Percentiles rank a stretch among this genome's conserved stretches.
Evolutionary conservation across 768 basidiomycete species (phyloP).

Genomic region (Holtermannia corniformis): DNA sequence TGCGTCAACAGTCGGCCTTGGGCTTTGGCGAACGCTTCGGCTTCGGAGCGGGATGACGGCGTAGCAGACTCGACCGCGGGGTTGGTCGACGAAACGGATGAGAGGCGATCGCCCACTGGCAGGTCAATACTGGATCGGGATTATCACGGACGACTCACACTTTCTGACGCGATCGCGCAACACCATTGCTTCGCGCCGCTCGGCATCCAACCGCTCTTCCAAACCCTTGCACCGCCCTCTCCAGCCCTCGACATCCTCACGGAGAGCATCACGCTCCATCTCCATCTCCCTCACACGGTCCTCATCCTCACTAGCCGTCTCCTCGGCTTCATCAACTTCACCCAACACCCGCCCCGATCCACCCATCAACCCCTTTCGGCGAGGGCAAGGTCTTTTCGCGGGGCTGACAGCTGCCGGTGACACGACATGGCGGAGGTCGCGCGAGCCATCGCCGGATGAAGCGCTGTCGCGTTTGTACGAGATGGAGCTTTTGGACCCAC

Average conservation of each 20-base stretch:
- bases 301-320: constrained; percentile 6
- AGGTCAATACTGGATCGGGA: not conserved
- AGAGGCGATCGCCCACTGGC: constrained; percentile 33
- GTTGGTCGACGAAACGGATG: constrained; percentile 16
- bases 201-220: constrained; percentile 58
- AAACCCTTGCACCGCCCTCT: constrained; percentile 63
- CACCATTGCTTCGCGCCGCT: constrained; percentile 71
- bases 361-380: constrained; percentile 14
- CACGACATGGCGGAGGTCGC: constrained; percentile 5
- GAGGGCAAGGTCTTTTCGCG: constrained; percentile 22
- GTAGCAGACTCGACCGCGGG: constrained; percentile 1
- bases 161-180: constrained; percentile 54
- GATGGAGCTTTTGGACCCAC: constrained; percentile 2
- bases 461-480: not conserved
- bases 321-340: constrained; percentile 23
- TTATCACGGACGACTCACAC: constrained; percentile 27
- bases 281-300: constrained; percentile 43
- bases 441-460: constrained; percentile 15
- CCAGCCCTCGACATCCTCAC: constrained; percentile 82
- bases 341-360: constrained; percentile 20
- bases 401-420: constrained; percentile 4
- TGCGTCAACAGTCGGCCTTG: constrained; percentile 39
- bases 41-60: constrained; percentile 2
- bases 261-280: constrained; percentile 78
- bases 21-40: constrained; percentile 19